phyloP scores from a whole-genome alignment of 2,329 filamentous ascomycete species.

The Aspergillus sojae region DNA sequence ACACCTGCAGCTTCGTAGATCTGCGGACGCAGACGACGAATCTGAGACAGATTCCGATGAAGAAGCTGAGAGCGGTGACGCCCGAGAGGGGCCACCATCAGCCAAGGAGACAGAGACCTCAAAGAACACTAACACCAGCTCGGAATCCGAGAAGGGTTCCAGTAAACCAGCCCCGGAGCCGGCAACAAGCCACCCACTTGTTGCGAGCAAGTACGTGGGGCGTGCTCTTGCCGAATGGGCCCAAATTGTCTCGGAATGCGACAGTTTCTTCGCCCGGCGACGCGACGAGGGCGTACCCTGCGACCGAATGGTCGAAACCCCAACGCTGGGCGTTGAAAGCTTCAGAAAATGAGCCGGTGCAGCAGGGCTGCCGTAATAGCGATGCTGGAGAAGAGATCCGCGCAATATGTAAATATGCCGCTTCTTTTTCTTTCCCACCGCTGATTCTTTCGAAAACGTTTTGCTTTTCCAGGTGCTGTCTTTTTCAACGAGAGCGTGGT shows the following conservation, averaged over 20 bases:
- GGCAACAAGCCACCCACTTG: slow-evolving; percentile 33
- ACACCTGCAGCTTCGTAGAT: slow-evolving; percentile 50
- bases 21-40: slow-evolving; percentile 25
- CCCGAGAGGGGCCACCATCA: slow-evolving; percentile 11
- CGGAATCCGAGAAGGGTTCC: slow-evolving; percentile 14
- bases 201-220: slow-evolving; percentile 60
- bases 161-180: slow-evolving; percentile 11
- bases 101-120: slow-evolving; percentile 4
- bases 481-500: not conserved
- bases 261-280: slow-evolving; percentile 65
- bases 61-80: slow-evolving; percentile 12
- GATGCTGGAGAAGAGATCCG: slow-evolving; percentile 19
- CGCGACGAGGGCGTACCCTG: slow-evolving; percentile 63
- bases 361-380: slow-evolving; percentile 12
- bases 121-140: not conserved
- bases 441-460: not conserved
- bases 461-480: not conserved
- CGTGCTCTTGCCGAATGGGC: slow-evolving; percentile 67
- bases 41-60: slow-evolving; percentile 23
- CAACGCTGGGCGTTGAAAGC: slow-evolving; percentile 63
- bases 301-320: slow-evolving; percentile 62
- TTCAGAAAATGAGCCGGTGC: slow-evolving; percentile 51
- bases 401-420: not conserved
- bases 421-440: not conserved
- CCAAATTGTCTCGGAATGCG: slow-evolving; percentile 62